Evolutionary conservation across 257 asterid species (phyloP).

Genomic region (Capsicum rhomboideum): DNA sequence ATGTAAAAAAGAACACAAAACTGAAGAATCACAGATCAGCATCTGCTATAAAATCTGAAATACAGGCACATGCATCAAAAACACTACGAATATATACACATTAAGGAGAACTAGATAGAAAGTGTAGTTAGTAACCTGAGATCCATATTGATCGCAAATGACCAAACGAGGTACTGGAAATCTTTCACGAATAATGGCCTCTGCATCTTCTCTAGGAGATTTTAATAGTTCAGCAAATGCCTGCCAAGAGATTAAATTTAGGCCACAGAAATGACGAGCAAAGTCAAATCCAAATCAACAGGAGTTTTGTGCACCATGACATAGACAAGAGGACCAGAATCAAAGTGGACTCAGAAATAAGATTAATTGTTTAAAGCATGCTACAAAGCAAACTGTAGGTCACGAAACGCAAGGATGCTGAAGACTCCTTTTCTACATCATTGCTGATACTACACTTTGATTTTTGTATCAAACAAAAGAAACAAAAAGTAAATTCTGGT

Average conservation of each 20-base stretch:
- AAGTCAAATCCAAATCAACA: not conserved
- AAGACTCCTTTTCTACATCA: not conserved
- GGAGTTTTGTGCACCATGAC: not conserved
- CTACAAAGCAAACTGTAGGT: not conserved
- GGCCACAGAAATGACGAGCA: not conserved
- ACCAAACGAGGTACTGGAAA: conserved; percentile 97
- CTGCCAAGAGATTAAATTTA: conserved; percentile 31
- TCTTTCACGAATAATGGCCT: conserved; percentile 58
- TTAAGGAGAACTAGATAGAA: not conserved
- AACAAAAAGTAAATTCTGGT: not conserved
- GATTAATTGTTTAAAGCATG: not conserved
- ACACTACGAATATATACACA: not conserved
- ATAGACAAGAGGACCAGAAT: not conserved
- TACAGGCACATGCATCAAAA: not conserved
- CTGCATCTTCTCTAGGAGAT: conserved; percentile 80
- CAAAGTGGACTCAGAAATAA: not conserved
- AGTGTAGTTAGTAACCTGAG: conserved; percentile 51
- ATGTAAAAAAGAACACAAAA: not conserved
- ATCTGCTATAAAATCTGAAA: not conserved
- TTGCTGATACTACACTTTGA: not conserved
- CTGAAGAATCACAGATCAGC: not conserved
- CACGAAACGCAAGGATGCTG: not conserved
- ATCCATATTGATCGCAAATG: conserved; percentile 91
- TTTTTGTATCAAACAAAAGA: not conserved
- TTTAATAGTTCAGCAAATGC: conserved; percentile 77